Evolutionary conservation across 768 basidiomycete genomes (phyloP).

Genomic region (Daedaleopsis nitida): DNA sequence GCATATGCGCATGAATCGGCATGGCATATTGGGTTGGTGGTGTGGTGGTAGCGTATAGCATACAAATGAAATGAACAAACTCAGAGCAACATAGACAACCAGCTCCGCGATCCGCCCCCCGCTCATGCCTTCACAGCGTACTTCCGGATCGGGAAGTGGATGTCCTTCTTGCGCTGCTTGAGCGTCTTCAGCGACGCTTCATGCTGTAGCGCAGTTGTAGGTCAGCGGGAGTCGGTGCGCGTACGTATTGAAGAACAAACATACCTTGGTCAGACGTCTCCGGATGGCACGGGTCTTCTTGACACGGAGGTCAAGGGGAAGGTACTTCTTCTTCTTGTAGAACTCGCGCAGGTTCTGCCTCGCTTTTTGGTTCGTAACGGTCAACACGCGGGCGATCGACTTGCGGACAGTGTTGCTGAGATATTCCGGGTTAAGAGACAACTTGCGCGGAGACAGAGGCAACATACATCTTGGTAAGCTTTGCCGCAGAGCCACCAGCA

Average conservation of each 20-base stretch:
- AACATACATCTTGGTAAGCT: conserved; percentile 96
- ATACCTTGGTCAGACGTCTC: conserved; percentile 86
- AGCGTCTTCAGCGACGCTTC: conserved; percentile 86
- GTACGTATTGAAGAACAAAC: background rate
- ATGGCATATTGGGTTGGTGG: conserved; percentile 36
- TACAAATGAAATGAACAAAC: conserved; percentile 38
- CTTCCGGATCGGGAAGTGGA: conserved; percentile 91
- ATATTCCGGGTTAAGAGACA: background rate
- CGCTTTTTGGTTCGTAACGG: conserved; percentile 98
- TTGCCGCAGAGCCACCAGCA: conserved; percentile 91
- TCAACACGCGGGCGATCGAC: conserved; percentile 96
- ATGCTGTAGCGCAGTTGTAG: conserved; percentile 47
- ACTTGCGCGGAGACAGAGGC: background rate
- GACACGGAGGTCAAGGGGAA: conserved; percentile 94
- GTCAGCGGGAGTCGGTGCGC: background rate
- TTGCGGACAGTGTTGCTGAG: conserved; percentile 92
- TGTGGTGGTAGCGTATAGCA: conserved; percentile 38
- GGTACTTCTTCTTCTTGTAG: conserved; percentile 96
- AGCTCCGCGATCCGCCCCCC: conserved; percentile 22
- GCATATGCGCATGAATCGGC: conserved; percentile 27
- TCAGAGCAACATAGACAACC: conserved; percentile 28
- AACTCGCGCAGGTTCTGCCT: conserved; percentile 96
- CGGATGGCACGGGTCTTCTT: conserved; percentile 99
- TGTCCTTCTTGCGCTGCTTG: conserved; percentile 92
- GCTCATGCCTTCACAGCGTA: conserved; percentile 91